Conservation (phyloP, 345 rosid genomes). For the Odontarrhena argentea region DNA sequence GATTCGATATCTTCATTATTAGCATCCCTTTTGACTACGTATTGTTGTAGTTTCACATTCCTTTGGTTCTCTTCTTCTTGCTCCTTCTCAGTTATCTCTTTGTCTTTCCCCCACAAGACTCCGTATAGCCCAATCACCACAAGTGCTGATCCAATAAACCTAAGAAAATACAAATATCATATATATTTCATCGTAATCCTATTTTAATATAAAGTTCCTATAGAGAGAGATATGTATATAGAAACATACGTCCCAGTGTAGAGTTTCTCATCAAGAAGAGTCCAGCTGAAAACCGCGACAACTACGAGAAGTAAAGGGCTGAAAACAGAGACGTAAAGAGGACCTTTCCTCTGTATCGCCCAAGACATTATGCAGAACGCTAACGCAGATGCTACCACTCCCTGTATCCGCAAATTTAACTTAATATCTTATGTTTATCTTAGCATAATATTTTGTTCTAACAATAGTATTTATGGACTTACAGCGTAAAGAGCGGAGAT, state of each 20-base stretch:
- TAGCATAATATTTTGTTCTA: conserved; percentile 4
- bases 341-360: conserved; percentile 74
- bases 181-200: neutral
- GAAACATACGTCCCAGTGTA: conserved; percentile 71
- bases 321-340: conserved; percentile 88
- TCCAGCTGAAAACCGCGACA: conserved; percentile 80
- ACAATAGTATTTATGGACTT: conserved; percentile 20
- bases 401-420: conserved; percentile 46
- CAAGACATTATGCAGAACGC: conserved; percentile 71
- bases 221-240: neutral
- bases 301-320: conserved; percentile 74
- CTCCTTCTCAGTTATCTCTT: conserved; percentile 46
- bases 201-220: conserved; percentile 8
- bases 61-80: conserved; percentile 17
- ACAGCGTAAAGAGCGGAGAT: conserved; percentile 71
- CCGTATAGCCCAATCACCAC: conserved; percentile 72
- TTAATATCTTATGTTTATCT: neutral
- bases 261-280: conserved; percentile 75
- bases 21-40: conserved; percentile 3
- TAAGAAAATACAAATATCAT: conserved; percentile 23
- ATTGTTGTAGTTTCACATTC: conserved; percentile 16
- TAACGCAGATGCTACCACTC: conserved; percentile 69
- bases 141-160: conserved; percentile 69
- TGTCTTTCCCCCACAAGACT: conserved; percentile 90
- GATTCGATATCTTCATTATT: conserved; percentile 42